phyloP scores from a whole-genome alignment of 305 asterid genomes.

The Stenogyne calaminthoides region DNA sequence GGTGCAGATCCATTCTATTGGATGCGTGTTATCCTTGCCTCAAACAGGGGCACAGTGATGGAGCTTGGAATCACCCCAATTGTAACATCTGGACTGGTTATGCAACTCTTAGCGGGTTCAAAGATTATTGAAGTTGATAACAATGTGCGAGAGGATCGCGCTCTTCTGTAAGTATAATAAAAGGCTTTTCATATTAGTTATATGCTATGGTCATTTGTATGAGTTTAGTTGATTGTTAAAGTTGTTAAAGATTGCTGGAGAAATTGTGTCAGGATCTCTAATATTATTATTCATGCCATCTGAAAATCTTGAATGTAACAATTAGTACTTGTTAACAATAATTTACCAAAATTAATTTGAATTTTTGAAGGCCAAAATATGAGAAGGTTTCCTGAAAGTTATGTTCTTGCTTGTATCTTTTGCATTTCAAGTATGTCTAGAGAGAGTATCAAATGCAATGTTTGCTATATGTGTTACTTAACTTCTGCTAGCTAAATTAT shows the following conservation, averaged over 20 bases:
- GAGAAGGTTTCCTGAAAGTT: background rate
- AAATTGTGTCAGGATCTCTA: background rate
- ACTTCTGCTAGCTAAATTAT: background rate
- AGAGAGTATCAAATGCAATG: background rate
- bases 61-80: slow-evolving; percentile 92
- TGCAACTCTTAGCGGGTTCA: slow-evolving; percentile 83
- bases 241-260: background rate
- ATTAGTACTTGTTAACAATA: background rate
- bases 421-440: background rate
- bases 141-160: slow-evolving; percentile 91
- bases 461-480: background rate
- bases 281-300: background rate
- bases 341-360: background rate
- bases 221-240: background rate
- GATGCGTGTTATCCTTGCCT: slow-evolving; percentile 97
- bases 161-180: slow-evolving; percentile 65
- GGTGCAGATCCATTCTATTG: slow-evolving; percentile 95
- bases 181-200: background rate
- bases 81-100: slow-evolving; percentile 81
- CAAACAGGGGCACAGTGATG: slow-evolving; percentile 92
- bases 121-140: slow-evolving; percentile 86
- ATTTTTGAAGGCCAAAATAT: background rate
- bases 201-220: background rate
- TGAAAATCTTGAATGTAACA: background rate
- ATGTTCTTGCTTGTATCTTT: background rate